Evolutionary conservation across 73 alveolate species (phyloP), one percentile per base, ranked within the genome.

Genomic region (Diophrys appendiculata): DNA sequence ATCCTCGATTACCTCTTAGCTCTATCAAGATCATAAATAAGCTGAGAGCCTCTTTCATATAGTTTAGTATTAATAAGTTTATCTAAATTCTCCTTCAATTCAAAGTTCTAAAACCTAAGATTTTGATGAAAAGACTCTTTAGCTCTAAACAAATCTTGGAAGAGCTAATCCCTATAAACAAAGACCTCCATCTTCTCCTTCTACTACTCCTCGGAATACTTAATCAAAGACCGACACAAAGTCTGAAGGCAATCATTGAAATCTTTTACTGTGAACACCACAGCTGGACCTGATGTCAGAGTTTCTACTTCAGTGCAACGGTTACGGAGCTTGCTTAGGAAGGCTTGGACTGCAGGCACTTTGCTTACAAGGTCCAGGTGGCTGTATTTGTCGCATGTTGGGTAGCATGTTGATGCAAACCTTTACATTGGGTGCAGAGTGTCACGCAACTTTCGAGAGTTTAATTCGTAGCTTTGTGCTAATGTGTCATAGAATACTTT

Each of bases 1-100:
- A 91, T 88, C 74, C 92, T 83, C 27, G 92, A 85, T 76, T 95
- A 96, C 23, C 81, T 22, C 54, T 56, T 53, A 30, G 73, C 67
- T 13, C 55, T 65, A 69, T 95, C 99, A 83, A 95, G 91, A 76
- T 95, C 99, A 84, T 92, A 95, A 34, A 95, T 95, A 67, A 95
- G 86, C 52, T 89, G 77, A 64, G 77, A 79, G 27, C 96, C 96
- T 53, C 84, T 73, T 60, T 89, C 93, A 68, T 88, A 83, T 74
- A 89, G 72, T 34, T 89, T 82, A 0, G 96, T 69, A 64, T 82
- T 89, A 0, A 89, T 83, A 8, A 89, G 72, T 71, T 84, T 89
- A 70, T 82, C 91, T 68, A 89, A 3, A 35, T 84, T 89, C 29
- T 73, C 28, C 60, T 55, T 60, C 18, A 64, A 52, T 22, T 73